Evolutionary conservation across 768 basidiomycete species (phyloP).

Genomic region (Kwoniella pini): DNA sequence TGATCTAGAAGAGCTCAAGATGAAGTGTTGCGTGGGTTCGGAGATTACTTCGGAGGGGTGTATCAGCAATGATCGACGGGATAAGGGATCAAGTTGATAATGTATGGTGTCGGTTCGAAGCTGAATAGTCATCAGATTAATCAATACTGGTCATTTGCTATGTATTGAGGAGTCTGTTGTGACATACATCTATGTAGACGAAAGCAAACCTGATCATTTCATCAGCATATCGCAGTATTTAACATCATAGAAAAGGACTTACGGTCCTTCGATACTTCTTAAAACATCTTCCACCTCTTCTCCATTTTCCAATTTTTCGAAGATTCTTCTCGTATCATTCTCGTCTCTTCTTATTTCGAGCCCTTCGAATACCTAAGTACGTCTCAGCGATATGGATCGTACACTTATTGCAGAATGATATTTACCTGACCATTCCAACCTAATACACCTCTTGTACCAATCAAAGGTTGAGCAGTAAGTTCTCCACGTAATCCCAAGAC

Average conservation of each 20-base stretch:
- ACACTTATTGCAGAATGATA: neutral
- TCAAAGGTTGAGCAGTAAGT: constrained; percentile 43
- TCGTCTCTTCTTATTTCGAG: constrained; percentile 29
- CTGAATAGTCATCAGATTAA: constrained; percentile 13
- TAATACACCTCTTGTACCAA: constrained; percentile 39
- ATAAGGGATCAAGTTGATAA: constrained; percentile 49
- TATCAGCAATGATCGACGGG: constrained; percentile 47
- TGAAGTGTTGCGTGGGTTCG: constrained; percentile 13
- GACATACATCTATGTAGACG: constrained; percentile 41
- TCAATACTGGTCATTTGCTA: neutral
- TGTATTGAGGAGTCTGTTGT: neutral
- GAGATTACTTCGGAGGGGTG: constrained; percentile 9
- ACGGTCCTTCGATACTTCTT: constrained; percentile 48
- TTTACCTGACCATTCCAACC: constrained; percentile 53
- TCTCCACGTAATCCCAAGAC: constrained; percentile 49
- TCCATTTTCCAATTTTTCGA: constrained; percentile 31
- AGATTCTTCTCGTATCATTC: constrained; percentile 44
- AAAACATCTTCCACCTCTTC: constrained; percentile 28
- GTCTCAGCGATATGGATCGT: neutral
- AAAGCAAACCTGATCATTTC: constrained; percentile 43
- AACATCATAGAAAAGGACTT: constrained; percentile 19
- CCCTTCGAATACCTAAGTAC: constrained; percentile 45
- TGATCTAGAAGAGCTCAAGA: constrained; percentile 32
- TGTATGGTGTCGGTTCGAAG: constrained; percentile 21
- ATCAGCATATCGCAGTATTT: neutral